These are phyloP conservation scores for Termitomyces sp. DNA, from an alignment of 768 basidiomycete genomes.

Conservation along the genomic window DNA sequence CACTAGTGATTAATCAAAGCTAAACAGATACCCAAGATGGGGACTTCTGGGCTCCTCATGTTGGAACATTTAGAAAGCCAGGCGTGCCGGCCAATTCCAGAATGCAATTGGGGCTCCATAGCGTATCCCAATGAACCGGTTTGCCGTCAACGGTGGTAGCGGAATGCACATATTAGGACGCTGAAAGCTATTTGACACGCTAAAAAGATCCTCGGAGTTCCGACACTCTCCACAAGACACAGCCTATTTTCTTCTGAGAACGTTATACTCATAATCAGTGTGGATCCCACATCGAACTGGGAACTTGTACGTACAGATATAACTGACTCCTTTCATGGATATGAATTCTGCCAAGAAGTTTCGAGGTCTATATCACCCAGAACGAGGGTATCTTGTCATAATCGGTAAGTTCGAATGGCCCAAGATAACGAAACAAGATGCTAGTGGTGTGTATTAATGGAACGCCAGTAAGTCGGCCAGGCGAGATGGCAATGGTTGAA, in stretches of 20 bases:
- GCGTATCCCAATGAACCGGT: not conserved
- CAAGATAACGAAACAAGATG: not conserved
- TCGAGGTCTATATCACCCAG: not conserved
- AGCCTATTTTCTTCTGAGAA: not conserved
- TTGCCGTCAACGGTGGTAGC: not conserved
- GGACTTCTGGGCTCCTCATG: not conserved
- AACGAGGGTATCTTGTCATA: not conserved
- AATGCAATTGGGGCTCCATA: not conserved
- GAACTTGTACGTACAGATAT: not conserved
- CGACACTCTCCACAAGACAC: conserved; percentile 4
- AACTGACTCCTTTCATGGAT: not conserved
- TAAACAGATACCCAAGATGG: not conserved
- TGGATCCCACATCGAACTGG: conserved; percentile 1
- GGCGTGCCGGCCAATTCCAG: not conserved
- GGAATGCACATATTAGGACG: not conserved
- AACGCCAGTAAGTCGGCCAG: too few relatives aligned
- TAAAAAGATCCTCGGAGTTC: conserved; percentile 5
- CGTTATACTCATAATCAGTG: not conserved
- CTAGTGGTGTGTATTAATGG: not conserved
- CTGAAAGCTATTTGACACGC: not conserved
- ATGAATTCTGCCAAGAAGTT: not conserved
- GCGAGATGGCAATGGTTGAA: not conserved
- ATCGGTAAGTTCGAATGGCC: not conserved
- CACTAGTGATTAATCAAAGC: not conserved
- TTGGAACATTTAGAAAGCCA: not conserved